Evolutionary conservation across 164 flowering plant species (phyloP), one percentile per base, ranked within the genome.

Genomic region (Liquidambar formosana): DNA sequence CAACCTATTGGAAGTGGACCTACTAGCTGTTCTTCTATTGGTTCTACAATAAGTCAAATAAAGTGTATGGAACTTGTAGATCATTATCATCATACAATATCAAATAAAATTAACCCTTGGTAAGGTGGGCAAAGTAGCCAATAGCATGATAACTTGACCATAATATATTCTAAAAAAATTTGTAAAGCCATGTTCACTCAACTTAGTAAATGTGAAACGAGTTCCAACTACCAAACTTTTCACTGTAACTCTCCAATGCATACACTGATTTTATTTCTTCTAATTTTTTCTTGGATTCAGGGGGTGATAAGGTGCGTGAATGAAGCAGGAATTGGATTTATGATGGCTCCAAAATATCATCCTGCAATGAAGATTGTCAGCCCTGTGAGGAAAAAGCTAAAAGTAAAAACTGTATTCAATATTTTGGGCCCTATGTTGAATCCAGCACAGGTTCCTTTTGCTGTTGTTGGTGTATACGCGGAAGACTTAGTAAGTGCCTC

Each of bases 351-450:
- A 58, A 79, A 41, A 16, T 95, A 90, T 66, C 99, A 95, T 77
- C 99, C 98, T 15, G 93, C 97, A 52, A 93, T 96, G 99, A 83
- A 90, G 82, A 78, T 90, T 69, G 96, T 93, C 59, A 82, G 93
- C 43, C 95, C 97, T 59, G 86, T 93, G 58, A 84, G 99, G 76
- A 89, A 90, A 71, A 85, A 83, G 79, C 88, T 96, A 4, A 89
- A 87, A 91, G 86, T 95, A 54, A 95, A 84, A 76, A 95, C 99
- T 13, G 92, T 93, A 2, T 91, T 95, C 80, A 91, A 95, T 67
- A 83, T 95, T 53, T 71, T 95, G 80, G 99, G 98, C 11, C 98
- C 98, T 60, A 80, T 93, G 96, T 64, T 95, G 71, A 93, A 93
- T 79, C 97, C 98, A 53, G 98, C 97, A 61, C 74, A 85, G 47